phyloP scores from a whole-genome alignment of 1,139 yeast species.

The Geotrichum histeridarum region DNA sequence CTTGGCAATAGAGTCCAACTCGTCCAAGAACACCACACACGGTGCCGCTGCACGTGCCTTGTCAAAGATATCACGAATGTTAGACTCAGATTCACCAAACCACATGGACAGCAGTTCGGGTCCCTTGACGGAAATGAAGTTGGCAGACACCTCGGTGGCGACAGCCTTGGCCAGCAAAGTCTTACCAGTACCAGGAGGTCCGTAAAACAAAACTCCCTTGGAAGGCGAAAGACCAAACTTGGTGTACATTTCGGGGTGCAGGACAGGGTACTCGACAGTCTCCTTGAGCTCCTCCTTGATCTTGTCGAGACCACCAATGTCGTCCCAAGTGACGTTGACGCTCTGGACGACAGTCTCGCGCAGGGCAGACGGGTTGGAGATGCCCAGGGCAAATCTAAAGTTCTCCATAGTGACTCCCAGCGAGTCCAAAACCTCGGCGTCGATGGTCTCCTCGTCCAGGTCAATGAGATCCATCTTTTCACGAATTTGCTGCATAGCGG shows the following conservation, averaged over 20 bases:
- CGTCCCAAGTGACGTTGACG: constrained; percentile 98
- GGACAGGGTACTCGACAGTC: constrained; percentile 97
- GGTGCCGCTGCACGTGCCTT: constrained; percentile 99
- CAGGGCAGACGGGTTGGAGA: constrained; percentile 96
- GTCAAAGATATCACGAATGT: constrained; percentile 94
- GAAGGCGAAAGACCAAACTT: constrained; percentile 96
- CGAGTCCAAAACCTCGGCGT: constrained; percentile 93
- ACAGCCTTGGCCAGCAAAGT: constrained; percentile 96
- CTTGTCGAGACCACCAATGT: constrained; percentile 90
- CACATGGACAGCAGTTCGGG: constrained; percentile 97
- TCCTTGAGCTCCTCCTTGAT: constrained; percentile 93
- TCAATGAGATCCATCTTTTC: constrained; percentile 99
- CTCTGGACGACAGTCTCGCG: constrained; percentile 99
- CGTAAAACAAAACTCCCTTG: constrained; percentile 96
- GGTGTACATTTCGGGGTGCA: constrained; percentile 97
- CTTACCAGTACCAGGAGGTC: constrained; percentile 99
- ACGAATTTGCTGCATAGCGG: constrained; percentile 97
- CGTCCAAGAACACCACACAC: constrained; percentile 94
- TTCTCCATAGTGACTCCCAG: constrained; percentile 98
- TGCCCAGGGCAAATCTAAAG: constrained; percentile 95
- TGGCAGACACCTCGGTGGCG: constrained; percentile 96
- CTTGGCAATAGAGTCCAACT: constrained; percentile 94
- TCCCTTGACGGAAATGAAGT: constrained; percentile 93
- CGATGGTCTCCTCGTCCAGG: constrained; percentile 95
- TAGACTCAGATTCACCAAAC: constrained; percentile 98